These are phyloP conservation scores for Hortaea sp. DNA, from an alignment of 2,329 filamentous ascomycete genomes.

Conservation along the genomic window DNA sequence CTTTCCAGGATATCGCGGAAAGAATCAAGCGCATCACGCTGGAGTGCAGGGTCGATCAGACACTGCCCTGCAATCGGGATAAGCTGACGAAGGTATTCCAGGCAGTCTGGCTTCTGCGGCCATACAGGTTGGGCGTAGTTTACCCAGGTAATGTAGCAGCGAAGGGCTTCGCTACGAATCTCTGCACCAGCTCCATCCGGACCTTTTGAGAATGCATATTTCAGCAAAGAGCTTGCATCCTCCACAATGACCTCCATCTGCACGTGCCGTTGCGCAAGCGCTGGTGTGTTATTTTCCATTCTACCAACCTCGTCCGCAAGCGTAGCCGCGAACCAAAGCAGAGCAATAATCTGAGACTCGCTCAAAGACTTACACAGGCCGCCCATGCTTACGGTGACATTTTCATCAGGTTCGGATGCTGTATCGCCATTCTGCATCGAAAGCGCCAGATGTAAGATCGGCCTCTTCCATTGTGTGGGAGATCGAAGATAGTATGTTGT, in stretches of 20 bases:
- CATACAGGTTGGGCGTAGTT: constrained; percentile 60
- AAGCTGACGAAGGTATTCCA: constrained; percentile 50
- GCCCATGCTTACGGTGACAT: constrained; percentile 36
- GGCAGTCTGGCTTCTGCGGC: constrained; percentile 45
- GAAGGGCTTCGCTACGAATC: constrained; percentile 20
- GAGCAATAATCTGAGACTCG: constrained; percentile 43
- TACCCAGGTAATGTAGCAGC: constrained; percentile 50
- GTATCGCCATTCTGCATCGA: constrained; percentile 18
- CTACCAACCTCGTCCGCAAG: constrained; percentile 60
- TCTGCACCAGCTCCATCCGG: neutral
- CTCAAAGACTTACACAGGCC: constrained; percentile 39
- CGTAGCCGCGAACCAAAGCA: constrained; percentile 55
- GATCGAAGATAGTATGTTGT: constrained; percentile 67
- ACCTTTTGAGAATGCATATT: constrained; percentile 7
- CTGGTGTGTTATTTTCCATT: constrained; percentile 38
- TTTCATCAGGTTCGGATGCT: constrained; percentile 12
- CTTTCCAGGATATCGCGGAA: constrained; percentile 55
- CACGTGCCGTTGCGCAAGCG: constrained; percentile 18
- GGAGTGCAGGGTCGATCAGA: constrained; percentile 48
- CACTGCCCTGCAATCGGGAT: constrained; percentile 51
- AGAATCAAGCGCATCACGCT: constrained; percentile 52
- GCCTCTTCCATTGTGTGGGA: constrained; percentile 55
- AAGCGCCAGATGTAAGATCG: constrained; percentile 33
- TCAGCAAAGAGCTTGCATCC: constrained; percentile 41
- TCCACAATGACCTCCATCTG: constrained; percentile 43